Base-by-base conservation (phyloP, 176 grass and related monocot genomes). In the Cenchrus purpureus region DNA sequence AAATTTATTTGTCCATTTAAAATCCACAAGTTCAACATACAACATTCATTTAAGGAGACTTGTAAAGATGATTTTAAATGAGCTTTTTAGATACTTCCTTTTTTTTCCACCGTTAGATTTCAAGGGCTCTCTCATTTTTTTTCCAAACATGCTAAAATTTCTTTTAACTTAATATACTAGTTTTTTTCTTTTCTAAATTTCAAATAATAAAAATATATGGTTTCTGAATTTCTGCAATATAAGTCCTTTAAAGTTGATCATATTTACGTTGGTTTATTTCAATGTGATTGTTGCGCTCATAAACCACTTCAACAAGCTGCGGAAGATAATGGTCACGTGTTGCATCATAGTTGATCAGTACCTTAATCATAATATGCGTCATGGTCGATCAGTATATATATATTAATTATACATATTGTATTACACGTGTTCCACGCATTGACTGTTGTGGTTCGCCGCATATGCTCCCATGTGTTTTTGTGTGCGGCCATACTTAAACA, bases 291-390 rank as follows among this genome's bases (percentile, higher is more conserved):
- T 94, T 91, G 53, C 74, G 71, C 73, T 97, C 88, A 83, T 92
- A 78, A 17, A 92, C 81, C 53, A 97, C 80, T 79, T 97, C 90
- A 65, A 90, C 86, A 63, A 92, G 80, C 87, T 94, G 92, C 4
- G 95, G 95, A 49, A 94, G 88, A 86, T 97, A 92, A 55, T 97
- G 95, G 31, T 88, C 90, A 34, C 34, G 34, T 97, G 86, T 68
- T 86, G 28, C 12, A 53, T 76, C 20, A 76, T 40, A 50, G 72
- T 15, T 82, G 17, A 42, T 2, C 17, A 20, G 5, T 56, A 56
- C 16, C 54, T 56, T 19, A 17, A 17, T 17, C 54, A 56, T 56
- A 17, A 56, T 17, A 17, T 56, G 54, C 16, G 16, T 19, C 54
- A 56, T 56, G 17, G 54, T 56, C 6, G 16, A 4, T 76, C 34